Evolutionary conservation across 192 early-diverging fungal species (phyloP).

Genomic region (Dissophora ornata): DNA sequence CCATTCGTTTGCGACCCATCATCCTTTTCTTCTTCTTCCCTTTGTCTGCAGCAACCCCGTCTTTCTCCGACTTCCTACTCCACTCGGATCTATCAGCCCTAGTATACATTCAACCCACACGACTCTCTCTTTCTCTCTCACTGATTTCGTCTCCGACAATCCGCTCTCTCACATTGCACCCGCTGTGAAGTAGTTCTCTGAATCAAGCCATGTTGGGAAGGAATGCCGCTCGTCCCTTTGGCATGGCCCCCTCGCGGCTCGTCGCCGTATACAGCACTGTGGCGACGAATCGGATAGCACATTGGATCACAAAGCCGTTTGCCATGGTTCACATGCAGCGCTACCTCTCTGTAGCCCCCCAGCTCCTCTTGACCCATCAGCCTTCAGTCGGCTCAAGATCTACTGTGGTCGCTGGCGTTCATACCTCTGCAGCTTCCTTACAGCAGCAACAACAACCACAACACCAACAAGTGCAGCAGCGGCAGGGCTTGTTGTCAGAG

Average conservation of each 20-base stretch:
- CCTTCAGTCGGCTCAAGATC: constrained; percentile 1
- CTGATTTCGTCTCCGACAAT: no score
- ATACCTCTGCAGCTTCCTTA: constrained; percentile 26
- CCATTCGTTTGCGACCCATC: no score
- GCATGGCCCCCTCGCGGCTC: constrained; percentile 41
- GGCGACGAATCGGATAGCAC: constrained; percentile 40
- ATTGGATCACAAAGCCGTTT: constrained; percentile 44
- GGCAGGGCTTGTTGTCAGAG: not conserved
- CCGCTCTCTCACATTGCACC: no score
- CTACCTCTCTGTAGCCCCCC: constrained; percentile 33
- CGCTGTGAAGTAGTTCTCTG: no score
- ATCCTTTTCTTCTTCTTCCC: no score
- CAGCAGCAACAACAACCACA: constrained; percentile 35
- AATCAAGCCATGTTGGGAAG: constrained; percentile 55
- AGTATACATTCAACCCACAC: no score
- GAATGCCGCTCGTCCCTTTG: constrained; percentile 41
- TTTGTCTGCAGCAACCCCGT: no score
- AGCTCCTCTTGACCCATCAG: constrained; percentile 22
- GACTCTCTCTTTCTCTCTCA: no score
- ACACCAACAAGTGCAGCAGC: not conserved
- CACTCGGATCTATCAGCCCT: no score
- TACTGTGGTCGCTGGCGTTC: constrained; percentile 3
- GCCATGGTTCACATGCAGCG: constrained; percentile 39
- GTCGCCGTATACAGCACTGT: constrained; percentile 26
- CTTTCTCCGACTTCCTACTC: no score